Base-by-base conservation (phyloP, 306 rosid species). In the Rubus parviflorus region DNA sequence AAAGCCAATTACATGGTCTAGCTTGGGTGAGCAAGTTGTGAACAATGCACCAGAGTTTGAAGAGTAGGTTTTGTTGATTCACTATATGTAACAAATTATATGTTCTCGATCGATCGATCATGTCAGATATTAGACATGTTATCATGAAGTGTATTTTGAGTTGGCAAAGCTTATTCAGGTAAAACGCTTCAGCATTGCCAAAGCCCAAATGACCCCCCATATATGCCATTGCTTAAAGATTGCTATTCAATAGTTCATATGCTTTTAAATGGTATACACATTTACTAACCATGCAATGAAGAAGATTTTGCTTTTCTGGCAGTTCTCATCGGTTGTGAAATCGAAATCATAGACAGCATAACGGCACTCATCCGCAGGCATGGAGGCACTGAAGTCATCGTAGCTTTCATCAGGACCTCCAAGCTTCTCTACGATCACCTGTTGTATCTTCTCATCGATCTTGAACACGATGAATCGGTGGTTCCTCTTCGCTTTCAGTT, bases 251-350 rank as follows among this genome's bases (percentile, higher is more conserved):
- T 14, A 48, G 54, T 49, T 49, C 54, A 51, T 51, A 5, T 51
- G 56, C 56, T 56, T 56, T 43, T 10, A 8, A 0, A n/a, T 9
- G 11, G n/a, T 70, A 3, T 1, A 30, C 35, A 52, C 37, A 71
- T 8, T 35, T 20, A 43, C 61, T 65, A 35, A 80, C 83, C 83
- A 80, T 49, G 83, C 75, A 68, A 80, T 46, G 75, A 80, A 80
- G 75, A 80, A 74, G 16, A 80, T 80, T 68, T 80, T 80, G 65
- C 79, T 80, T 68, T 80, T 80, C 75, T 80, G 83, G 75, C 75
- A 58, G 51, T 74, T 80, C 72, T 80, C 79, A 6, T 68, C 30
- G 47, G 83, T 80, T 3, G 70, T 80, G 54, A 74, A 67, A 58
- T 74, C 83, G 16, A 74, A 68, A 68, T 80, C 83, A 17, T 54